Evolutionary conservation across 176 grass and related monocot species (phyloP), one percentile per base, ranked within the genome.

Genomic region (Canna indica): DNA sequence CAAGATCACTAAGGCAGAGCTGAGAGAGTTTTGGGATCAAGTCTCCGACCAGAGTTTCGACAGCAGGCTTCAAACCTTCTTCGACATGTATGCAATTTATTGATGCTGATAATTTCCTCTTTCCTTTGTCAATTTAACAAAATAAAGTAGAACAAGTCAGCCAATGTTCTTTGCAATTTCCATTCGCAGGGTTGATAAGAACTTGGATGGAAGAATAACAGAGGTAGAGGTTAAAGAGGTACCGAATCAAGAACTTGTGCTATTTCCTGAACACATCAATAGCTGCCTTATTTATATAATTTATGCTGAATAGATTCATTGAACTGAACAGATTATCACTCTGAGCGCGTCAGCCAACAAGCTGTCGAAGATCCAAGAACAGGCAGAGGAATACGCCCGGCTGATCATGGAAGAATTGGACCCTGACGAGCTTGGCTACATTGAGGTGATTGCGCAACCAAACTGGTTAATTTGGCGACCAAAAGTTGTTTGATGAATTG

Each of bases 321-420:
- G 4, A 16, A 1, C 29, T 66, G 59, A 58, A 45, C 80, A 95
- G 93, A 92, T 97, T 70, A 92, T 97, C 45, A 22, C 72, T 30
- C 66, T 97, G 67, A 97, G 93, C 63, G 93, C 93, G 33, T 85
- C 88, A 7, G 53, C 88, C 26, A 97, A 97, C 84, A 85, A 90
- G 65, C 80, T 97, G 3, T 85, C 84, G 0, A 92, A 92, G 67
- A 41, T 97, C 15, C 82, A 75, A 54, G 86, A 92, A 4, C 88
- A 91, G n/a, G 28, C 86, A 0, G 93, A 83, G 50, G 93, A 97
- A 74, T 97, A 97, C 76, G 86, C 88, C 13, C 84, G 86, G 1
- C 87, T 97, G 36, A 97, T 97, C 80, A 97, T 97, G 93, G 93
- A 97, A 81, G 93, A 97, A 81, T 81, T 97, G 1, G 93, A 97